These are phyloP conservation scores for Rhizopogon vulgaris DNA, from an alignment of 768 basidiomycete genomes.

Conservation along the genomic window DNA sequence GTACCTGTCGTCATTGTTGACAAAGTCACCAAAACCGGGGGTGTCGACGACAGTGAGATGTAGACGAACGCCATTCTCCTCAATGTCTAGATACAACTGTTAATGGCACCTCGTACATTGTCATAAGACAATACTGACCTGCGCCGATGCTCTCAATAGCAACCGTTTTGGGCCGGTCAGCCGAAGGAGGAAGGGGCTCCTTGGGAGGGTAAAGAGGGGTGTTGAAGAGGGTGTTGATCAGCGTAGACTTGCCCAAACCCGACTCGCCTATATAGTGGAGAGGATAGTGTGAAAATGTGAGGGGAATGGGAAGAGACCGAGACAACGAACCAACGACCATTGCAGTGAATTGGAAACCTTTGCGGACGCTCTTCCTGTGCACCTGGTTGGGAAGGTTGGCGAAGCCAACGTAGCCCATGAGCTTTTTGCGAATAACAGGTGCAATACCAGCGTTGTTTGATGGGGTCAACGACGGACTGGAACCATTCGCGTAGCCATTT, in stretches of 20 bases:
- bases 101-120: not conserved
- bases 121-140: constrained; percentile 46
- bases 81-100: constrained; percentile 66
- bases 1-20: constrained; percentile 97
- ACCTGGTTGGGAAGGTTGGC: constrained; percentile 99
- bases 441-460: constrained; percentile 25
- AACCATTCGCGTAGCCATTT: constrained; percentile 58
- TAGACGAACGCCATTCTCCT: constrained; percentile 95
- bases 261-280: constrained; percentile 71
- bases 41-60: constrained; percentile 99
- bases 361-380: constrained; percentile 95
- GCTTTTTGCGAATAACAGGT: constrained; percentile 73
- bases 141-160: constrained; percentile 98
- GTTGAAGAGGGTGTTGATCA: constrained; percentile 98
- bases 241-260: constrained; percentile 96
- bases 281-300: constrained; percentile 10
- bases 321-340: constrained; percentile 93
- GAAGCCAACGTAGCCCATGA: constrained; percentile 94
- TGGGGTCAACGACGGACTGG: constrained; percentile 52
- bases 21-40: constrained; percentile 98
- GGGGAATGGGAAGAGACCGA: constrained; percentile 13
- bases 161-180: constrained; percentile 88
- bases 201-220: constrained; percentile 91
- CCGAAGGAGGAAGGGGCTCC: constrained; percentile 75
- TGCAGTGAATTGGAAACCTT: constrained; percentile 97